phyloP scores from a whole-genome alignment of 1,284 basidiomycete genomes.

The Cutaneotrichosporon sp. region DNA sequence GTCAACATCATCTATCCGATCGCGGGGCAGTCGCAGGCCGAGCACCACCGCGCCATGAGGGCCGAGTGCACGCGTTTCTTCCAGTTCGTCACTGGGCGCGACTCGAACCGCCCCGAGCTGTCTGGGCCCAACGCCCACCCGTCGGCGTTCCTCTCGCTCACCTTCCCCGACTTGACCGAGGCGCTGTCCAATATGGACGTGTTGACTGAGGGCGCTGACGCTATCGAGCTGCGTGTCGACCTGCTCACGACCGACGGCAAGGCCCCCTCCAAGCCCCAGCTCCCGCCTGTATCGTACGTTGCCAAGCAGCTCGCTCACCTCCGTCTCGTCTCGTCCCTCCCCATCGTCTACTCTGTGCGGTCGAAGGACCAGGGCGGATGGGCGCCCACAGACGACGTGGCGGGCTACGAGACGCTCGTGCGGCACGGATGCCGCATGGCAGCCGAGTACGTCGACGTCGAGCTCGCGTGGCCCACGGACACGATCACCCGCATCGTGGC shows the following conservation, averaged over 20 bases:
- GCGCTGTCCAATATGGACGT: conserved; percentile 67
- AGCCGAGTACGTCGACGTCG: conserved; percentile 90
- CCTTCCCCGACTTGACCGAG: conserved; percentile 77
- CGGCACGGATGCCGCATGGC: conserved; percentile 73
- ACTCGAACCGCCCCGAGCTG: conserved; percentile 57
- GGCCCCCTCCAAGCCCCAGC: conserved; percentile 51
- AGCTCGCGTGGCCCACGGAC: conserved; percentile 68
- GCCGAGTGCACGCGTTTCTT: conserved; percentile 62
- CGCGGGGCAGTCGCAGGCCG: conserved; percentile 30
- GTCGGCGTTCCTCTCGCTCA: conserved; percentile 87
- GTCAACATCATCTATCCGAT: conserved; percentile 57
- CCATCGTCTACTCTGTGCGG: conserved; percentile 88
- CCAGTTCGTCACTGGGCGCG: conserved; percentile 73
- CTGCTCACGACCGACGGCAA: conserved; percentile 60
- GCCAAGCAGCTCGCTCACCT: conserved; percentile 74
- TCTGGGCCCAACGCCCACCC: conserved; percentile 52
- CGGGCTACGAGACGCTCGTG: conserved; percentile 73
- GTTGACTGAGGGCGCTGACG: conserved; percentile 79
- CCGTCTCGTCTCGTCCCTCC: conserved; percentile 70
- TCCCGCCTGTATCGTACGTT: conserved; percentile 71
- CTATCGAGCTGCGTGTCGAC: conserved; percentile 89
- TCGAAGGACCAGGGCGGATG: conserved; percentile 85
- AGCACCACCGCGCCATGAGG: conserved; percentile 41
- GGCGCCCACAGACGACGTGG: conserved; percentile 73
- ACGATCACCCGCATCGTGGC: conserved; percentile 59